Percentiles rank a stretch among this genome's conserved stretches.
phyloP scores from a whole-genome alignment of 768 basidiomycete genomes.

The Leccinum subgranulosum region DNA sequence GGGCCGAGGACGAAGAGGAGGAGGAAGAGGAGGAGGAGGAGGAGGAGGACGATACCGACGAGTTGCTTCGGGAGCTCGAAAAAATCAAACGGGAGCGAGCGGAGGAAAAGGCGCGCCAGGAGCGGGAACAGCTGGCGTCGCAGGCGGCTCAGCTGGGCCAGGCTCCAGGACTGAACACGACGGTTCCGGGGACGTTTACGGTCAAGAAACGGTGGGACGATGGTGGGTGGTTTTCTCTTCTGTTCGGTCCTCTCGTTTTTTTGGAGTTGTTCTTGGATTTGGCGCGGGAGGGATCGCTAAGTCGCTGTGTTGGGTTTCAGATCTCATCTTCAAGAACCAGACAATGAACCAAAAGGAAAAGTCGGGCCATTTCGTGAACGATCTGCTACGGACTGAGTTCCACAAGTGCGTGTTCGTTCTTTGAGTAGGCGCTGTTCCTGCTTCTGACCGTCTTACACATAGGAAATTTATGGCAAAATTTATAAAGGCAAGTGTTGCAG shows the following conservation, averaged over 20 bases:
- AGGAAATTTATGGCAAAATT: constrained; percentile 94
- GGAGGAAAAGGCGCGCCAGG: constrained; percentile 84
- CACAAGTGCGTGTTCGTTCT: constrained; percentile 65
- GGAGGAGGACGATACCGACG: constrained; percentile 75
- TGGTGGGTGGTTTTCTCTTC: constrained; percentile 44
- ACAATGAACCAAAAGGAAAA: constrained; percentile 67
- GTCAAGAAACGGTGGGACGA: constrained; percentile 97
- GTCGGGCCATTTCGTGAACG: constrained; percentile 88
- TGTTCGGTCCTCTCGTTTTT: neutral
- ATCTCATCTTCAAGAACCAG: constrained; percentile 99
- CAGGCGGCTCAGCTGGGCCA: constrained; percentile 72
- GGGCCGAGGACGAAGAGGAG: constrained; percentile 47
- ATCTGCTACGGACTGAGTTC: constrained; percentile 89
- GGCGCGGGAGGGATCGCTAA: neutral
- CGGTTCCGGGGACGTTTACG: constrained; percentile 78
- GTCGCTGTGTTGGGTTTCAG: constrained; percentile 35
- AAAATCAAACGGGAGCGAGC: constrained; percentile 97
- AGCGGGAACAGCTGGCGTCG: constrained; percentile 66
- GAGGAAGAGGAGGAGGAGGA: constrained; percentile 61
- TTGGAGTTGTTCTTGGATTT: neutral
- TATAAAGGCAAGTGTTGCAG: constrained; percentile 57
- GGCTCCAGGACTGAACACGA: constrained; percentile 67
- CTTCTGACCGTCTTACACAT: constrained; percentile 8
- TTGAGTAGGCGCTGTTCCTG: neutral
- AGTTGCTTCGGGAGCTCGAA: constrained; percentile 93